These are phyloP conservation scores for Lipomyces yamadae DNA, from an alignment of 805 yeast species.

Conservation along the genomic window DNA sequence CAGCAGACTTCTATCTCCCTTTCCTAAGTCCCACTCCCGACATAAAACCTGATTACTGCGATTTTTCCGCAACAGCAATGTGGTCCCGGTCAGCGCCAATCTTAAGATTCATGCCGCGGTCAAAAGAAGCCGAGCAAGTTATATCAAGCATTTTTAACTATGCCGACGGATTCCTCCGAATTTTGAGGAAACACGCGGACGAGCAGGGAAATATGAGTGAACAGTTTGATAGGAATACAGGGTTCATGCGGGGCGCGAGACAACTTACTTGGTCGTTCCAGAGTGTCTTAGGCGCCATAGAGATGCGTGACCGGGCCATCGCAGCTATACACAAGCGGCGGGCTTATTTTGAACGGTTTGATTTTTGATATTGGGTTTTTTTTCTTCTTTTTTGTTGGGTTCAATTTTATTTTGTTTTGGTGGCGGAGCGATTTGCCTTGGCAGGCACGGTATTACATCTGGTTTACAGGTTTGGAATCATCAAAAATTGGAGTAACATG, in stretches of 20 bases:
- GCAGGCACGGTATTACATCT: not conserved
- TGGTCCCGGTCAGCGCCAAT: slow-evolving; percentile 17
- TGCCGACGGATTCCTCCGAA: slow-evolving; percentile 56
- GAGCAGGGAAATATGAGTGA: slow-evolving; percentile 79
- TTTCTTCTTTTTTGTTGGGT: not conserved
- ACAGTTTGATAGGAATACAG: slow-evolving; percentile 80
- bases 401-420: not conserved
- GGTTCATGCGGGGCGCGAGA: slow-evolving; percentile 86
- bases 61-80: slow-evolving; percentile 12
- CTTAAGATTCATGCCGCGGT: slow-evolving; percentile 18
- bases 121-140: slow-evolving; percentile 19
- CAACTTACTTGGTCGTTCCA: slow-evolving; percentile 92
- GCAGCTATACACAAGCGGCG: slow-evolving; percentile 13
- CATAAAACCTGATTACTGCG: slow-evolving; percentile 15
- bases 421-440: not conserved
- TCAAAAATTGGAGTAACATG: not conserved
- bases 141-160: slow-evolving; percentile 43
- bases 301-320: slow-evolving; percentile 29
- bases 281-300: slow-evolving; percentile 71
- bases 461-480: not conserved
- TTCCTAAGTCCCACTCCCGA: slow-evolving; percentile 25
- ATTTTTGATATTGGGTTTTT: not conserved
- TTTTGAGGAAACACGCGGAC: slow-evolving; percentile 56
- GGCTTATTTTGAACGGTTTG: not conserved
- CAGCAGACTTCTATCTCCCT: slow-evolving; percentile 36